phyloP scores from a whole-genome alignment of 176 grass and related monocot species.

The Eremochloa ophiuroides region DNA sequence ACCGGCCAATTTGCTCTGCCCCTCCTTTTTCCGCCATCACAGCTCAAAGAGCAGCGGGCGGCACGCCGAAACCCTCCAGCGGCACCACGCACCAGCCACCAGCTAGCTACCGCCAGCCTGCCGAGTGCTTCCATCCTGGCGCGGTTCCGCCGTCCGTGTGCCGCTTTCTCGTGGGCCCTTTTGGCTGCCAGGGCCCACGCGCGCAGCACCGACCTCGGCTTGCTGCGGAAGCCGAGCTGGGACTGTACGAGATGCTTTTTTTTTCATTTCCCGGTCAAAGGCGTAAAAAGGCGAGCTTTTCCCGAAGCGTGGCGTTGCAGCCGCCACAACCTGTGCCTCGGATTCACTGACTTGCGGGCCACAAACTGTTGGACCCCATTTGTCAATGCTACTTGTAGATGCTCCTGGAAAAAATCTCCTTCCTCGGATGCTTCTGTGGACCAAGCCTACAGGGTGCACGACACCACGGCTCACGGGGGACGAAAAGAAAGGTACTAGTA shows the following conservation, averaged over 20 bases:
- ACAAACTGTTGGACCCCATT: not conserved
- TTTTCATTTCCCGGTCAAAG: not conserved
- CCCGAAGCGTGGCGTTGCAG: not conserved
- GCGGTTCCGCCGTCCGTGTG: too few species aligned
- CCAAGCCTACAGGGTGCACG: not conserved
- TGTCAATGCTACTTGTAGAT: not conserved
- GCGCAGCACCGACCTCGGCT: not conserved
- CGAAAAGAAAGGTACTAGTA: too few species aligned
- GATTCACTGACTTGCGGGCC: not conserved
- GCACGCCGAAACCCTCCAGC: conserved; percentile 18
- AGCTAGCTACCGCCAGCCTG: not conserved
- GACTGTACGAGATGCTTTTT: not conserved
- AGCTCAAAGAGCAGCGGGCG: conserved; percentile 33
- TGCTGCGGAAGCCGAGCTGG: not conserved
- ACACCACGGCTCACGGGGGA: too few species aligned
- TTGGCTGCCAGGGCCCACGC: rapidly evolving
- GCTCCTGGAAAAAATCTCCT: not conserved
- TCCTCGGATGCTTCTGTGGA: conserved; percentile 16
- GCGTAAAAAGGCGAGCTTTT: not conserved
- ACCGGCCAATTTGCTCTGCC: not conserved
- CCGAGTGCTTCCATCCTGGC: not conserved
- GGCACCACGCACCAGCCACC: too few species aligned
- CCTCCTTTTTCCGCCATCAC: not conserved
- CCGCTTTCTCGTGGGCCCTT: not conserved
- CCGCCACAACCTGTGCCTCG: not conserved